Evolutionary conservation across 179 eudicot species (phyloP).

Genomic region (Heliamphora pulchella): DNA sequence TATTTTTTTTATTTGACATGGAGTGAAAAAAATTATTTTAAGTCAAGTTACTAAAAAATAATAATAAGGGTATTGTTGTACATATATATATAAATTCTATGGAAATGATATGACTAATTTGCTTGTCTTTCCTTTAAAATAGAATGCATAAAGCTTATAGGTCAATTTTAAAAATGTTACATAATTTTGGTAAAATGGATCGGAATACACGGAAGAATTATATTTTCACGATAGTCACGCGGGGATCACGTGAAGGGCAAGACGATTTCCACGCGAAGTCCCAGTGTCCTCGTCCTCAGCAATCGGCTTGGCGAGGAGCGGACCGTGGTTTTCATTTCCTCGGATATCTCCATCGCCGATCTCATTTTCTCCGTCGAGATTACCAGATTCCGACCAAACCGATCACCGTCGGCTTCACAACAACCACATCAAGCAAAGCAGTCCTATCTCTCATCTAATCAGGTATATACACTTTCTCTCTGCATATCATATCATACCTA

Average conservation of each 20-base stretch:
- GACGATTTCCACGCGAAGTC: constrained; percentile 5
- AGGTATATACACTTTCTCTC: background rate
- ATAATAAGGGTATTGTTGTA: too few species aligned
- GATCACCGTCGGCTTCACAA: background rate
- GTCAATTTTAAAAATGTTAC: too few species aligned
- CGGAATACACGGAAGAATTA: too few species aligned
- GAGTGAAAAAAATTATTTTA: too few species aligned
- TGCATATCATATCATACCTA: background rate
- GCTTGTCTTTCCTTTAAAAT: too few species aligned
- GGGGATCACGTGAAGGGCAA: background rate
- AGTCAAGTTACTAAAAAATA: too few species aligned
- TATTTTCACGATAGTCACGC: background rate
- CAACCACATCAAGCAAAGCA: background rate
- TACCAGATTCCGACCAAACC: constrained; percentile 1
- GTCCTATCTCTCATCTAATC: background rate
- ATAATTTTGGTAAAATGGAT: too few species aligned
- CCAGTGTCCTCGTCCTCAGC: background rate
- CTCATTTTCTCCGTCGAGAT: constrained; percentile 1
- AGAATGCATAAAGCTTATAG: too few species aligned
- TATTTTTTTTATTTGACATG: too few species aligned
- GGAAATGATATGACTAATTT: too few species aligned
- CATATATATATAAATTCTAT: too few species aligned
- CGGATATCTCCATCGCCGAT: constrained; percentile 20
- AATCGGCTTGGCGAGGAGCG: background rate
- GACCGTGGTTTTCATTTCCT: constrained; percentile 21